Conservation (phyloP, 441 rosid species). For the Pelargonium myrrhifolium region DNA sequence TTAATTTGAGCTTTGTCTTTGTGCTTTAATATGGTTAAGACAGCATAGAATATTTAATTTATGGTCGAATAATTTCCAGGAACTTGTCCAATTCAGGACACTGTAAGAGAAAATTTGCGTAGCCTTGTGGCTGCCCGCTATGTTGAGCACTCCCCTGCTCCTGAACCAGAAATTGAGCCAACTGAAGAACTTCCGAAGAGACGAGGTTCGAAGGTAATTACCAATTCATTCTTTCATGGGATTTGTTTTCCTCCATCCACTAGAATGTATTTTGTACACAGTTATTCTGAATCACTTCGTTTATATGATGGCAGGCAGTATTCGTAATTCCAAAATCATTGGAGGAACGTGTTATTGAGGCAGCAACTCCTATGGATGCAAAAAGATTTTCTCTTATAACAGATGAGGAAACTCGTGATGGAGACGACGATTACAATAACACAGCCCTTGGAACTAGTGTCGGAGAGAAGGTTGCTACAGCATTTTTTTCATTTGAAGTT, state of each 20-base stretch:
- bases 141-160: conserved; percentile 71
- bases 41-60: conserved; percentile 8
- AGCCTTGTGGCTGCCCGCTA: conserved; percentile 53
- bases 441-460: conserved; percentile 20
- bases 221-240: not conserved
- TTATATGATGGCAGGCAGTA: conserved; percentile 32
- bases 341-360: conserved; percentile 64
- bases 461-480: conserved; percentile 60
- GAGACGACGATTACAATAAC: conserved; percentile 23
- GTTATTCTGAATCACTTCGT: conserved; percentile 5
- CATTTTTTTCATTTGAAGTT: conserved; percentile 8
- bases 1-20: not conserved
- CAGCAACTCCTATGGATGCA: conserved; percentile 61
- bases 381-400: conserved; percentile 46
- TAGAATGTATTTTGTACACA: not conserved
- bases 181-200: conserved; percentile 46
- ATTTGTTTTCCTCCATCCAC: not conserved
- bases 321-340: conserved; percentile 34
- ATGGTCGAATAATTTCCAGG: conserved; percentile 22
- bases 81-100: conserved; percentile 29
- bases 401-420: conserved; percentile 30
- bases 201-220: conserved; percentile 60
- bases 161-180: conserved; percentile 60
- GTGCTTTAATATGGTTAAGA: not conserved
- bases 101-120: conserved; percentile 40